Evolutionary conservation across 768 basidiomycete genomes (phyloP).

Genomic region (Sarcodon aspratus): DNA sequence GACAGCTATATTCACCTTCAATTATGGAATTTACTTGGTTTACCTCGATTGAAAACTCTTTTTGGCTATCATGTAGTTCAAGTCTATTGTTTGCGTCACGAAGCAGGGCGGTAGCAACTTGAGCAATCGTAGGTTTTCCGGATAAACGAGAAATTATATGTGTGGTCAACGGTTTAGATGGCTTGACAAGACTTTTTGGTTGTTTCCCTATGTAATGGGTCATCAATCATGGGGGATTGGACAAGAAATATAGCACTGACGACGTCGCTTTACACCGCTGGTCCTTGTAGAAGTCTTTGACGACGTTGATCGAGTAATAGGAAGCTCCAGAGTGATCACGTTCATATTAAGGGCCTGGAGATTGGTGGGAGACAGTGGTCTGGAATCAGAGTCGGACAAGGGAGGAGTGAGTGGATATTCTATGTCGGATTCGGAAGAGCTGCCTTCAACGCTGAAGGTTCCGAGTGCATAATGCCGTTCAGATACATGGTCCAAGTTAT

Average conservation of each 20-base stretch:
- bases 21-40: conserved; percentile 36
- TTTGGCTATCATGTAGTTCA: neutral
- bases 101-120: conserved; percentile 36
- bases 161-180: conserved; percentile 26
- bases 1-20: conserved; percentile 34
- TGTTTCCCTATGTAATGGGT: too few species aligned
- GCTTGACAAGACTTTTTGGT: too few species aligned
- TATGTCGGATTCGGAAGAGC: conserved; percentile 36
- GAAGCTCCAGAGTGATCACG: conserved; percentile 9
- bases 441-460: conserved; percentile 7
- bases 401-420: conserved; percentile 75
- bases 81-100: conserved; percentile 10
- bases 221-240: too few species aligned
- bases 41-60: conserved; percentile 27
- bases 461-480: neutral
- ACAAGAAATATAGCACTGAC: too few species aligned
- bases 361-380: conserved; percentile 41
- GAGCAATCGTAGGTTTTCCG: conserved; percentile 55
- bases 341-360: conserved; percentile 7
- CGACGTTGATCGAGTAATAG: neutral
- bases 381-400: conserved; percentile 59
- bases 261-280: neutral
- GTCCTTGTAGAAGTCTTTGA: neutral
- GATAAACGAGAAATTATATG: conserved; percentile 47
- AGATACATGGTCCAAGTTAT: neutral